Conservation (phyloP, 2,329 filamentous ascomycete species). For the Ophiocordyceps camponoti-saundersi region DNA sequence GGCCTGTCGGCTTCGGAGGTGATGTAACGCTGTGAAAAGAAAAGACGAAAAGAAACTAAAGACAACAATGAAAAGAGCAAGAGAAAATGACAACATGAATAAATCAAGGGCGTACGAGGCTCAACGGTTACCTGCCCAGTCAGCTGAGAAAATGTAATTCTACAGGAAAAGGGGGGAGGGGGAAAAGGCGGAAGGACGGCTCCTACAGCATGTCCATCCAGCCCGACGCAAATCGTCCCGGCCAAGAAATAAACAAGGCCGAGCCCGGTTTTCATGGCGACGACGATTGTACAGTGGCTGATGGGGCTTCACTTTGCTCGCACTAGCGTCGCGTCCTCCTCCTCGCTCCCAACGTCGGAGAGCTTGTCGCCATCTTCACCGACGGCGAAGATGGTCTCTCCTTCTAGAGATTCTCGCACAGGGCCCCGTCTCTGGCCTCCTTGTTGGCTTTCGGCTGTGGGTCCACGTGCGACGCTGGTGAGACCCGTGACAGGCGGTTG, state of each 20-base stretch:
- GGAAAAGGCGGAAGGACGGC: neutral
- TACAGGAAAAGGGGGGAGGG: neutral
- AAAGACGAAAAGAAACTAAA: neutral
- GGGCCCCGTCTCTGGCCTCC: slow-evolving; percentile 14
- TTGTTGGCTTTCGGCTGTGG: slow-evolving; percentile 7
- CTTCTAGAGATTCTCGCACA: slow-evolving; percentile 47
- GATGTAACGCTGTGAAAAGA: slow-evolving; percentile 21
- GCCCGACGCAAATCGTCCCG: neutral
- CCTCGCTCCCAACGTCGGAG: slow-evolving; percentile 49
- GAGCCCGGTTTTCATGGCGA: neutral
- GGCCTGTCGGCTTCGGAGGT: slow-evolving; percentile 86
- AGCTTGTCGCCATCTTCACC: slow-evolving; percentile 73
- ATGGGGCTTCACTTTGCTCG: slow-evolving; percentile 18
- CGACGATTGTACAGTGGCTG: neutral
- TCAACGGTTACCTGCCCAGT: neutral
- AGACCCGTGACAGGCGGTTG: slow-evolving; percentile 9
- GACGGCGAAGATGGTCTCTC: slow-evolving; percentile 91
- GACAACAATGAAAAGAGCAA: neutral
- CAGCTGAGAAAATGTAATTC: neutral
- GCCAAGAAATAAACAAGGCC: neutral
- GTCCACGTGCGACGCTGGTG: slow-evolving; percentile 5
- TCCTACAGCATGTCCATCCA: neutral
- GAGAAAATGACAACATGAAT: neutral
- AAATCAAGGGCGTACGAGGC: neutral
- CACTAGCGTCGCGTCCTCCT: slow-evolving; percentile 33